phyloP scores from a whole-genome alignment of 2,329 filamentous ascomycete species.

The Fusarium hostae region DNA sequence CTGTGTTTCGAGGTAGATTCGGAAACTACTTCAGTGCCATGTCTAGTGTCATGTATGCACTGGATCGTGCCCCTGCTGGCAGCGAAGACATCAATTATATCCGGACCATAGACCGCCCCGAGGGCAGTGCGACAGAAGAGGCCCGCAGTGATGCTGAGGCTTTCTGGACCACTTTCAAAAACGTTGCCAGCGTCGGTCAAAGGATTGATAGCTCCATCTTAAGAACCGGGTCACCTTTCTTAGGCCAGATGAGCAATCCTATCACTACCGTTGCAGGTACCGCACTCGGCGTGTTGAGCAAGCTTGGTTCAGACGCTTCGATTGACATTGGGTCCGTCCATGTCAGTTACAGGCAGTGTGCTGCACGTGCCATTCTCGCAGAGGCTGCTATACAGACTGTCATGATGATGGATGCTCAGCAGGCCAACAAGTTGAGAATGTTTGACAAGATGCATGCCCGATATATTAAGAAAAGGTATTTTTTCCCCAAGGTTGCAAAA shows the following conservation, averaged over 20 bases:
- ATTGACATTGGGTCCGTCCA: fast-evolving
- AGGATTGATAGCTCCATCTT: background rate
- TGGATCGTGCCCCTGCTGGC: fast-evolving
- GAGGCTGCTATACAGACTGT: background rate
- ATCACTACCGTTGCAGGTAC: background rate
- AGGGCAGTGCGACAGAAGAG: background rate
- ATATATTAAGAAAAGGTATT: background rate
- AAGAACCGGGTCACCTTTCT: background rate
- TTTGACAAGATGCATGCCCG: background rate
- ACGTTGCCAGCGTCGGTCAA: background rate
- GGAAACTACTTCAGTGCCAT: background rate
- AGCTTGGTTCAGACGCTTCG: fast-evolving
- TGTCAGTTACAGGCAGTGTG: background rate
- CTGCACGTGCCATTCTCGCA: background rate
- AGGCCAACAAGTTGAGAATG: background rate
- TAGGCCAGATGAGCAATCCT: background rate
- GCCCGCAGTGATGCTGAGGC: background rate
- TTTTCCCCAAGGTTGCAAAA: background rate
- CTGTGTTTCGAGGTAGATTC: background rate
- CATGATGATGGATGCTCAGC: background rate
- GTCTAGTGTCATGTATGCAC: background rate
- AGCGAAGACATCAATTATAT: background rate
- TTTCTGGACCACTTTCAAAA: background rate
- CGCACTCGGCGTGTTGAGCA: background rate
- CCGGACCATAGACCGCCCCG: fast-evolving